Conservation (phyloP, 1,139 yeast species). For the Sporopachydermia cereana region DNA sequence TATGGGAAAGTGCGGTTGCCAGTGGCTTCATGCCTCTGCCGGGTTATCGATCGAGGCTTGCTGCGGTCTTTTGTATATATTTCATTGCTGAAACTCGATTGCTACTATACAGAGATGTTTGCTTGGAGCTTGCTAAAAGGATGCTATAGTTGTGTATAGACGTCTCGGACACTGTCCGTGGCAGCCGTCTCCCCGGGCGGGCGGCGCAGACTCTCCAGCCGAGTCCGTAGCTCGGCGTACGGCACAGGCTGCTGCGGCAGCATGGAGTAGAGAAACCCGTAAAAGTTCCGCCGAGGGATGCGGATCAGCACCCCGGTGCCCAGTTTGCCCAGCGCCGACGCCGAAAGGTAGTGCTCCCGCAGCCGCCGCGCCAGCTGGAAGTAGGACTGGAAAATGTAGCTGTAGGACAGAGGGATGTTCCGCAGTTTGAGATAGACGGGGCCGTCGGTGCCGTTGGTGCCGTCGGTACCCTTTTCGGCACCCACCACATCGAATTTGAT, state of each 20-base stretch:
- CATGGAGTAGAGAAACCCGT: slow-evolving; percentile 37
- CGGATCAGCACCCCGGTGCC: slow-evolving; percentile 35
- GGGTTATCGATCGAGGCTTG: too few relatives aligned
- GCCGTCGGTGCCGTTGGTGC: neutral
- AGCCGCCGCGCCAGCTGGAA: slow-evolving; percentile 29
- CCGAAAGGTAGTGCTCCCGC: slow-evolving; percentile 31
- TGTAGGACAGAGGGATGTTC: slow-evolving; percentile 34
- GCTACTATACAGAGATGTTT: too few relatives aligned
- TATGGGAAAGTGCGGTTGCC: too few relatives aligned
- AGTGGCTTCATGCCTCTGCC: too few relatives aligned
- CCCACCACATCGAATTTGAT: slow-evolving; percentile 32
- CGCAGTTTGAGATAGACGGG: slow-evolving; percentile 22
- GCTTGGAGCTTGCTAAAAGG: too few relatives aligned
- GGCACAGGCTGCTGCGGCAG: slow-evolving; percentile 31
- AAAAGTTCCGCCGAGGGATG: slow-evolving; percentile 34
- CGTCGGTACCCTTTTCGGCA: slow-evolving; percentile 7
- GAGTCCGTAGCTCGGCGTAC: slow-evolving; percentile 18
- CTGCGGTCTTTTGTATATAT: too few relatives aligned
- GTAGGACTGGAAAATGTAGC: slow-evolving; percentile 38
- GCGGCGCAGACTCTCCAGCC: slow-evolving; percentile 9
- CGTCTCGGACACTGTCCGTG: too few relatives aligned
- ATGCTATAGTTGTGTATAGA: too few relatives aligned
- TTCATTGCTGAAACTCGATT: too few relatives aligned
- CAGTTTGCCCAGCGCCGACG: slow-evolving; percentile 27
- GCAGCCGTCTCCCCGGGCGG: too few relatives aligned